Base-by-base conservation (phyloP, 148 eudicot species). In the Vaccinium myrtillus region DNA sequence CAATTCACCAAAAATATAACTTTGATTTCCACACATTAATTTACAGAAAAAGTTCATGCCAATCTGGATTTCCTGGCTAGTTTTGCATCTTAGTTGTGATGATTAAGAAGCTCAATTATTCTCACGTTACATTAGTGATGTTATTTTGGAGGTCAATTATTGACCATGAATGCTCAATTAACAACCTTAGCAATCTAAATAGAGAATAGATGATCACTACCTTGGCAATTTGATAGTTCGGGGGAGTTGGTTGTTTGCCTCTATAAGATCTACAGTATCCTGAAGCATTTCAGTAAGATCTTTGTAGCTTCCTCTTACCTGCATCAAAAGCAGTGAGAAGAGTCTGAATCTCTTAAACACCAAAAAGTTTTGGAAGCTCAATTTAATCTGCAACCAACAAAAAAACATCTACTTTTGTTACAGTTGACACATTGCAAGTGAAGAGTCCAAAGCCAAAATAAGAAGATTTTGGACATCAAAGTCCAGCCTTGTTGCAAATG, bases 241-340 rank as follows among this genome's bases (percentile, higher is more conserved):
- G 95, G 90, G 36, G 3, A 32, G 36, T 32, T 89, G 92, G 82
- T 94, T 93, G 91, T 97, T 94, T 55, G 98, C 98, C 88, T 96
- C 99, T 49, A 96, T 98, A 83, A 96, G 98, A 88, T 96, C 96
- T 65, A 96, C 98, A 83, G 94, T 88, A 80, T 94, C 93, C 82
- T 91, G 92, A 67, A 96, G 95, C 99, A 92, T 94, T 90, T 96
- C 98, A 48, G 92, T 91, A 75, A 97, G 95, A 85, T 96, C 99
- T 89, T 96, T 98, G 87, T 96, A 96, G 86, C 97, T 96, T 87
- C 99, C 99, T 87, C 98, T 93, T 70, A 98, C 99, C 99, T 96
- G 87, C 69, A 87, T 65, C 12, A 67, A 13, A 74, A 18, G 30
- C 21, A 30, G 67, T 65, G 53, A 48, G 80, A 54, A 5, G 65